Base-by-base conservation (phyloP, 805 yeast genomes). In the Trichomonascus vanleenenianus region DNA sequence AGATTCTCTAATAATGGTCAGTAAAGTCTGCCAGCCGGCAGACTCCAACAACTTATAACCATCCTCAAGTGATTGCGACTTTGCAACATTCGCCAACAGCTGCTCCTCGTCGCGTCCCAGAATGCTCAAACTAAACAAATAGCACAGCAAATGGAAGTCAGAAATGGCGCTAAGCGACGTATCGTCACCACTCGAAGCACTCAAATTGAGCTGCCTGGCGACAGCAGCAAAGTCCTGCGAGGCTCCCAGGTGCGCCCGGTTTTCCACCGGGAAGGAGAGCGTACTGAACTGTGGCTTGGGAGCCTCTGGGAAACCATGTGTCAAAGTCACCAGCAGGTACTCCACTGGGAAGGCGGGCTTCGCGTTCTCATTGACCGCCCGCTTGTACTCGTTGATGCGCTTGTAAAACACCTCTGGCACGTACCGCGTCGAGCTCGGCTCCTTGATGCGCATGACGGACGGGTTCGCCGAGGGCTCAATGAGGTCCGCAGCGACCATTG, bases 261-360 rank as follows among this genome's bases (percentile, higher is more conserved):
- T 83, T 54, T 85, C 95, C 61, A 89, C 76, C 1, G 93, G 80
- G 67, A 86, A 89, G 19, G 40, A 16, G 3, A 59, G 54, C 0
- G 71, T 56, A 7, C 62, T 62, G 63, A 85, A 83, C 49, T 68
- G 52, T 2, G 85, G 80, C 3, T 52, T 58, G 0, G 80, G 58
- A 0, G 70, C 67, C 50, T 79, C 76, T 1, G 96, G 95, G 74
- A 93, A 91, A 2, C 97, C 96, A 62, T 93, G 97, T 3, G 94
- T 82, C 50, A 91, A 66, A 2, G 96, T 81, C 0, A 91, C 95
- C 44, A 93, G 65, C 49, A 88, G 63, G 60, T 85, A 88, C 50
- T 88, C 96, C n/a, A 84, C 88, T 1, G 97, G 97, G 61, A 88
- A 85, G 19, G 93, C 84, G 1, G 96, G 96, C 56, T 83, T 83